These are phyloP conservation scores for Colletotrichum plurivorum DNA, from an alignment of 2,329 filamentous ascomycete genomes.

Conservation along the genomic window DNA sequence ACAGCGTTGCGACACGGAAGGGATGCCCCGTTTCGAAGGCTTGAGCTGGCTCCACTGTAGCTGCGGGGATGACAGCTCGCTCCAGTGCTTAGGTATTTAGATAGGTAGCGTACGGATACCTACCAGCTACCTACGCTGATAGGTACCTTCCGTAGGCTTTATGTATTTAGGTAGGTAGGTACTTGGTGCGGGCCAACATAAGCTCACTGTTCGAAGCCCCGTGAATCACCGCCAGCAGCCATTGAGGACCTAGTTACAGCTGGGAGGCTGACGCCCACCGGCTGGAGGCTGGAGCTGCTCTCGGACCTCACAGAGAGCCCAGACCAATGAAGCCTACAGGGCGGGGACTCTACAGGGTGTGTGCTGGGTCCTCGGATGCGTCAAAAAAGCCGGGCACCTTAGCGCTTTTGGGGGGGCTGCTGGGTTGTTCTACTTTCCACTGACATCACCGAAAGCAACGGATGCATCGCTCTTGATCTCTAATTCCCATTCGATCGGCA, in stretches of 20 bases:
- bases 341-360: slow-evolving; percentile 27
- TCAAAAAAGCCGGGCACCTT: slow-evolving; percentile 31
- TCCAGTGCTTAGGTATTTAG: slow-evolving; percentile 2
- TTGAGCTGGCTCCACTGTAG: slow-evolving; percentile 14
- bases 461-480: slow-evolving; percentile 35
- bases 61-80: slow-evolving; percentile 22
- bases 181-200: not conserved
- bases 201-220: no score
- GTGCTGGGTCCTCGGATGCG: slow-evolving; percentile 19
- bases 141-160: no score
- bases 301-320: slow-evolving; percentile 26
- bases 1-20: slow-evolving; percentile 15
- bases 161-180: not conserved
- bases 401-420: slow-evolving; percentile 19
- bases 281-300: slow-evolving; percentile 17
- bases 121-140: not conserved
- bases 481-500: slow-evolving; percentile 29
- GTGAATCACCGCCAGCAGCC: not conserved
- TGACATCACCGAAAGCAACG: slow-evolving; percentile 40
- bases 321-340: slow-evolving; percentile 20
- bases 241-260: not conserved
- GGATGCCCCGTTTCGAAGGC: slow-evolving; percentile 14
- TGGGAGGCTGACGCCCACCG: not conserved
- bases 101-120: not conserved
- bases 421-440: slow-evolving; percentile 32